A percentile compares a stretch with the other conserved stretches of the same genome.
Conservation (phyloP, 2,329 filamentous ascomycete genomes). For the Aspergillus carbonarius region DNA sequence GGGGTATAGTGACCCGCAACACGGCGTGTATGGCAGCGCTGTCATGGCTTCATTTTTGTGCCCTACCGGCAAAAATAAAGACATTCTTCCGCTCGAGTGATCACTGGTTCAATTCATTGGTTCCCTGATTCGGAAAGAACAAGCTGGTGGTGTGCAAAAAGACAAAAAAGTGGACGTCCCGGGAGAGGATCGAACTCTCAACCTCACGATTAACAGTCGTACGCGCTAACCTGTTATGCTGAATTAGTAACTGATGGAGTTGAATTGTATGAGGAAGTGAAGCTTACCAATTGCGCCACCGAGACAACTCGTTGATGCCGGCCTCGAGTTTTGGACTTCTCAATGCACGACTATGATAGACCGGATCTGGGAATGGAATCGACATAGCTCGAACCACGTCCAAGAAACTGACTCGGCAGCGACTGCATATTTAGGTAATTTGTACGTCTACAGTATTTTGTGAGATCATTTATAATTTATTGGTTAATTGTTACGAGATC, state of each 20-base stretch:
- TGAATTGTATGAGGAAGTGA: neutral
- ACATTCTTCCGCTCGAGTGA: no score
- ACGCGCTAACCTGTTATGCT: neutral
- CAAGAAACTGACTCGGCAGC: no score
- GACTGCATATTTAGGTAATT: no score
- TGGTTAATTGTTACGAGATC: no score
- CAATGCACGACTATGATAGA: neutral
- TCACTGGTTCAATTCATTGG: no score
- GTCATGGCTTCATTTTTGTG: no score
- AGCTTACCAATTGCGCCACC: slow-evolving; percentile 1
- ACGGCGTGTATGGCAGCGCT: no score
- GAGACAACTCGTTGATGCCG: neutral
- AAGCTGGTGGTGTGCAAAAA: neutral
- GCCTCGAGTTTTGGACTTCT: neutral
- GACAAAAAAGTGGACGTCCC: neutral
- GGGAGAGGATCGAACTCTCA: neutral
- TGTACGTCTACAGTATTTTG: no score
- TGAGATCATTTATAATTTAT: no score
- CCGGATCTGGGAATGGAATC: neutral
- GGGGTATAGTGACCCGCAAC: no score
- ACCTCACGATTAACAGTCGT: neutral
- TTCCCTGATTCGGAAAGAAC: no score
- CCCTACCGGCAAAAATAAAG: no score
- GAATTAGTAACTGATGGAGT: neutral
- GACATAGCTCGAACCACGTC: neutral